Percentiles rank a stretch among this genome's conserved stretches.
Evolutionary conservation across 805 yeast genomes (phyloP).

Genomic region (Candida schatavii): DNA sequence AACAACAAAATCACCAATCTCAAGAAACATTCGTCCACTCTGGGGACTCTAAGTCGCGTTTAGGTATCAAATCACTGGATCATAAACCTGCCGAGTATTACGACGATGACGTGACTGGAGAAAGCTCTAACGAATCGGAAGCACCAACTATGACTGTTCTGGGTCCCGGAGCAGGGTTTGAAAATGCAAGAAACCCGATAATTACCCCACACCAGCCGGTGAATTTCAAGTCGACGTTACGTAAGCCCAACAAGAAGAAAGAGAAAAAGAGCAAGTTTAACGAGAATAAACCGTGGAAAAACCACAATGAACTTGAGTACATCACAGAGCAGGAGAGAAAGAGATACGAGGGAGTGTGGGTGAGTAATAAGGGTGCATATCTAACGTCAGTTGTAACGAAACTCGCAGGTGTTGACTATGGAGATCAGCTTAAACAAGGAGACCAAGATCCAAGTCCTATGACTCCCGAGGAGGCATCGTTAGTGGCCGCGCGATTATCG

Average conservation of each 20-base stretch:
- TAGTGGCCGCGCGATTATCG: constrained; percentile 36
- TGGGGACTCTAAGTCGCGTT: background rate
- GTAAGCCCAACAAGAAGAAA: constrained; percentile 40
- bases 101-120: background rate
- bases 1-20: background rate
- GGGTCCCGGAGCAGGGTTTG: constrained; percentile 9
- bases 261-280: constrained; percentile 53
- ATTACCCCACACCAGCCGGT: constrained; percentile 25
- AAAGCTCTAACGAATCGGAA: background rate
- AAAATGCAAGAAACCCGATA: constrained; percentile 5
- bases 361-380: constrained; percentile 73
- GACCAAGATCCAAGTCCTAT: constrained; percentile 6
- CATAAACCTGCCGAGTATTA: background rate
- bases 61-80: constrained; percentile 1
- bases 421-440: constrained; percentile 5
- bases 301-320: constrained; percentile 58
- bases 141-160: constrained; percentile 8
- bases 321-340: constrained; percentile 68
- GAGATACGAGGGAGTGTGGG: constrained; percentile 93
- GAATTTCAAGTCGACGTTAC: constrained; percentile 50
- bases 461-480: constrained; percentile 19
- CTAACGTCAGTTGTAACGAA: constrained; percentile 36
- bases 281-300: constrained; percentile 93
- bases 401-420: constrained; percentile 28
- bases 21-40: background rate